Percentiles rank a stretch among this genome's conserved stretches.
Evolutionary conservation across 2,329 filamentous ascomycete species (phyloP).

Genomic region (Phialophora tarda): DNA sequence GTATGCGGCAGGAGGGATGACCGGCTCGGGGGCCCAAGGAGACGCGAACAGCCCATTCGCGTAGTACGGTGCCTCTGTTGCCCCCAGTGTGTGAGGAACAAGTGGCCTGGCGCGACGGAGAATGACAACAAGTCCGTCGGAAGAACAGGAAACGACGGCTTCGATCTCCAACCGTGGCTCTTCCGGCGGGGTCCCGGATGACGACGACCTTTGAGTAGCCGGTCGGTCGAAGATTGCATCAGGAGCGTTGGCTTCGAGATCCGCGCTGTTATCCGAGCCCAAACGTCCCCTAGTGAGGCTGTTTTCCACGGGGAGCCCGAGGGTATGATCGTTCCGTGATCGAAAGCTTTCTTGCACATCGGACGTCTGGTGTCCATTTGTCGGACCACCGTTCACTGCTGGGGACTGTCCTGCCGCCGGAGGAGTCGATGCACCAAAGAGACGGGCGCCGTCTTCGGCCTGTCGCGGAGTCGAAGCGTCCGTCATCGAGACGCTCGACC

Average conservation of each 20-base stretch:
- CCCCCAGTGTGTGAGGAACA: constrained; percentile 64
- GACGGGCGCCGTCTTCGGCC: constrained; percentile 3
- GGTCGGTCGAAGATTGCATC: constrained; percentile 54
- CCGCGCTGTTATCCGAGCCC: constrained; percentile 53
- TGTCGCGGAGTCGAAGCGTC: constrained; percentile 28
- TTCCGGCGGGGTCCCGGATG: constrained; percentile 30
- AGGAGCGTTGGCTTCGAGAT: constrained; percentile 46
- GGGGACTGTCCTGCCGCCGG: neutral
- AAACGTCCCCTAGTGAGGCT: constrained; percentile 9
- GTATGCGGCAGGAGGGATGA: constrained; percentile 47
- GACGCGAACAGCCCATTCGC: constrained; percentile 75
- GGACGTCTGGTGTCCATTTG: neutral
- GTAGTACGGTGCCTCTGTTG: constrained; percentile 51
- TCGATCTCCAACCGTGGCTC: constrained; percentile 70
- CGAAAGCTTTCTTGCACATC: neutral
- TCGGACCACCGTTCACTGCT: neutral
- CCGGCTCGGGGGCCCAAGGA: constrained; percentile 75
- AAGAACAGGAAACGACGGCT: constrained; percentile 89
- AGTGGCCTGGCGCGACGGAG: constrained; percentile 74
- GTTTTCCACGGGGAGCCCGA: neutral
- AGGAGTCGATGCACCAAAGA: neutral
- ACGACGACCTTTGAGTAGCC: constrained; percentile 36
- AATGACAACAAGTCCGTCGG: constrained; percentile 83
- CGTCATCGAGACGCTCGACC: constrained; percentile 47
- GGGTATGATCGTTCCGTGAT: neutral